Base-by-base conservation (phyloP, 1,284 basidiomycete genomes). In the Cryptococcus sp. region DNA sequence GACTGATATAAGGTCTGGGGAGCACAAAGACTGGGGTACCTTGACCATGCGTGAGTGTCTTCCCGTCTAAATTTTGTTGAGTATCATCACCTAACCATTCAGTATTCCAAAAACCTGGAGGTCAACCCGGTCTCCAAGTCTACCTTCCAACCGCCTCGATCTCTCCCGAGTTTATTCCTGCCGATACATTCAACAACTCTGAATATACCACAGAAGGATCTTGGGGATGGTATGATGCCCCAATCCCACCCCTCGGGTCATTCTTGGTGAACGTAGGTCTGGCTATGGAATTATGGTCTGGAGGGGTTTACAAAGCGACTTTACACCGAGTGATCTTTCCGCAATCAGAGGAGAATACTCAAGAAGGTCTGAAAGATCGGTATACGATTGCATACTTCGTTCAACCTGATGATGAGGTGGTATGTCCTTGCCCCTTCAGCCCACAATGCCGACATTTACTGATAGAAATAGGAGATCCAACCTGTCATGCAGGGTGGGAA, bases 21-120 rank as follows among this genome's bases (percentile, higher is more conserved):
- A 62, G 37, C 62, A 64, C 52, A 62, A 64, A 55, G 62, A 64
- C 41, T 64, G 62, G 62, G 62, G 62, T 3, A 64, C 60, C 1
- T 49, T 64, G 56, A 64, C 62, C 3, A 52, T 64, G 10, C 46
- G 59, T 61, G 30, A 49, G 59, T 2, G n/a, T 10, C n/a, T 1
- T 41, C 38, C 10, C 10, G 38, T 49, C 41, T 46, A 5, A 14
- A 2, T 31, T 48, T 3, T 33, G 14, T 34, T 38, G 14, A 32
- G 34, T 42, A 41, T 5, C 13, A 23, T 33, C 34, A 15, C 7
- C 15, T 31, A 23, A 7, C 33, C 23, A 11, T 13, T 31, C 45
- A 61, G 59, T 64, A 3, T 64, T 64, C 52, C 62, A 64, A 52
- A 46, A 56, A 55, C 60, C 62, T 6, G 33, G 47, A 35, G 62